Conservation (phyloP, 352 stramenopile genomes). For the Thraustotheca clavata region DNA sequence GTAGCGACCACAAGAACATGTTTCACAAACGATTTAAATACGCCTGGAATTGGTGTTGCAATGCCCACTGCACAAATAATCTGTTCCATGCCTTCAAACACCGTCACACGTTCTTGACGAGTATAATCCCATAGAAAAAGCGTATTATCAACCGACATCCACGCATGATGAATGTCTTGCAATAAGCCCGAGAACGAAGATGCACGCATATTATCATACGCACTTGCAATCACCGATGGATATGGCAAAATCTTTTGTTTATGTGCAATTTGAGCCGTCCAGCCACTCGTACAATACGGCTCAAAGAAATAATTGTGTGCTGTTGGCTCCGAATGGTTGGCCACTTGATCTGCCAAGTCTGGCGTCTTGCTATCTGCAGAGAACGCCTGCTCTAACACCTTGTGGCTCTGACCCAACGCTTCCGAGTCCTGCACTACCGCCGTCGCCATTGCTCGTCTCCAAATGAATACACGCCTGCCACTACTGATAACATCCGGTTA, state of each 20-base stretch:
- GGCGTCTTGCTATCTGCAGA: conserved; percentile 67
- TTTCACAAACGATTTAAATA: conserved; percentile 92
- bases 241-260: conserved; percentile 63
- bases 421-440: conserved; percentile 3
- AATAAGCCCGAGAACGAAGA: conserved; percentile 89
- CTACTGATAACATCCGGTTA: background rate
- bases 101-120: conserved; percentile 62
- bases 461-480: no score
- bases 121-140: conserved; percentile 95
- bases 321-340: conserved; percentile 62
- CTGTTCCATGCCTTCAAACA: conserved; percentile 86
- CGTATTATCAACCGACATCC: conserved; percentile 91
- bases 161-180: conserved; percentile 85
- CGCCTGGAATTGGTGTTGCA: conserved; percentile 69
- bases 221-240: conserved; percentile 53
- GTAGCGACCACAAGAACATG: conserved; percentile 93
- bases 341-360: conserved; percentile 70
- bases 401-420: conserved; percentile 18
- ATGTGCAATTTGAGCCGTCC: conserved; percentile 67
- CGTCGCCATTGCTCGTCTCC: background rate
- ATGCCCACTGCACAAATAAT: conserved; percentile 90
- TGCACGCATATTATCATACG: conserved; percentile 56
- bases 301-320: conserved; percentile 85
- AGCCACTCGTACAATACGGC: conserved; percentile 63
- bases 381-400: conserved; percentile 48